Conservation (phyloP, 306 rosid genomes). For the Fagus crenata region DNA sequence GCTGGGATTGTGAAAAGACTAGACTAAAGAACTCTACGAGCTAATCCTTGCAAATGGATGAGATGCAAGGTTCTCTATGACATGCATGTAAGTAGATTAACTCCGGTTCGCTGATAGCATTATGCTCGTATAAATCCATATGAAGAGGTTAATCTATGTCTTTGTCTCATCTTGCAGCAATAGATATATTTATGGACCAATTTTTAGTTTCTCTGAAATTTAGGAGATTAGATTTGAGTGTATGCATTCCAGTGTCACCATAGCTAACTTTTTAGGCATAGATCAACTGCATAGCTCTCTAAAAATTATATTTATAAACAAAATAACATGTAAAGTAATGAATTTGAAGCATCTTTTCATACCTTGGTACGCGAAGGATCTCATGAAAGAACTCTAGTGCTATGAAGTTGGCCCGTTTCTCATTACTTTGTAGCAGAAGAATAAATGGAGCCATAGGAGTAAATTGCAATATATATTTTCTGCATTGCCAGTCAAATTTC, state of each 20-base stretch:
- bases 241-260: neutral
- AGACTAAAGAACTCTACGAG: constrained; percentile 8
- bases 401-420: constrained; percentile 44
- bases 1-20: constrained; percentile 18
- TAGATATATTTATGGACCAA: too few species aligned
- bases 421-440: constrained; percentile 54
- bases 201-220: neutral
- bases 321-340: constrained; percentile 20
- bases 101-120: neutral
- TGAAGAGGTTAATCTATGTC: neutral
- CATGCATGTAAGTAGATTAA: neutral
- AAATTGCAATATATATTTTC: constrained; percentile 58
- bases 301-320: constrained; percentile 8
- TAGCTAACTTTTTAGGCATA: neutral
- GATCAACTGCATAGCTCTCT: constrained; percentile 11
- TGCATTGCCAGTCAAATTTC: constrained; percentile 62
- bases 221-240: neutral
- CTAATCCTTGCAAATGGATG: neutral
- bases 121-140: neutral
- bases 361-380: constrained; percentile 73
- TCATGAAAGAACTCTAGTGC: constrained; percentile 76
- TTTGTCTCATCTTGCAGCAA: neutral
- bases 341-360: constrained; percentile 20
- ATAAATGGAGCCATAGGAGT: constrained; percentile 66
- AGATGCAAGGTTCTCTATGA: neutral